A percentile compares a stretch with the other conserved stretches of the same genome.
Conservation (phyloP, 2,329 filamentous ascomycete species). For the Dactylellina sp. region DNA sequence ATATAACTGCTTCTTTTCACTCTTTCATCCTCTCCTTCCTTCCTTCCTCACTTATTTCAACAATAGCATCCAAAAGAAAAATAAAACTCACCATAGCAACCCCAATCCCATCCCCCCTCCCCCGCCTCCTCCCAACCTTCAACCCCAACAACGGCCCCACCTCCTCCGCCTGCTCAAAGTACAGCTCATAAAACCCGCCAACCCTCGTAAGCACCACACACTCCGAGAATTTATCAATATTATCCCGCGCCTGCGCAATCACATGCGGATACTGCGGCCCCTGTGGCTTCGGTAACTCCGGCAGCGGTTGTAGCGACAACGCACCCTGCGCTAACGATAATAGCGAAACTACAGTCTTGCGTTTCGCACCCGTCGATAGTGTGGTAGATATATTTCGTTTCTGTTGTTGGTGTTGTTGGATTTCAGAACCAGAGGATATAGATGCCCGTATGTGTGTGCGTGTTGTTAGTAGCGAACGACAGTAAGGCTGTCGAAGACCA, state of each 20-base stretch:
- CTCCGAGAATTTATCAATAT: constrained; percentile 90
- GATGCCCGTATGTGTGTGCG: too few species aligned
- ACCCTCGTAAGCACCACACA: constrained; percentile 93
- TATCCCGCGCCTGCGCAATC: constrained; percentile 83
- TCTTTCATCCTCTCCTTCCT: not conserved
- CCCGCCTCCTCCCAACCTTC: constrained; percentile 84
- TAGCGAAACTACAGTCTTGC: constrained; percentile 39
- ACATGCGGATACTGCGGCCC: constrained; percentile 81
- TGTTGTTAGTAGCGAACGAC: not conserved
- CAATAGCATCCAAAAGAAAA: not conserved
- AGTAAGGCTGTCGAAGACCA: not conserved
- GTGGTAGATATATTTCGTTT: constrained; percentile 9
- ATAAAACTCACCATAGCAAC: constrained; percentile 80
- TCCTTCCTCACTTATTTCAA: not conserved
- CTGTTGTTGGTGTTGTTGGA: constrained; percentile 62
- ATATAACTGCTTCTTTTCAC: too few species aligned
- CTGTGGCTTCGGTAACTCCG: constrained; percentile 57
- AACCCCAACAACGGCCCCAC: constrained; percentile 86
- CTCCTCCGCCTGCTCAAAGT: constrained; percentile 94
- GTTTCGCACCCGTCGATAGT: constrained; percentile 7
- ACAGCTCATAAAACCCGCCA: constrained; percentile 96
- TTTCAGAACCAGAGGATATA: too few species aligned
- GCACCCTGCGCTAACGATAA: constrained; percentile 33
- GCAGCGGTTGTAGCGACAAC: constrained; percentile 35
- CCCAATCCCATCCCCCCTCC: constrained; percentile 72